phyloP scores from a whole-genome alignment of 2,329 filamentous ascomycete species.

The Plenodomus biglobosus region DNA sequence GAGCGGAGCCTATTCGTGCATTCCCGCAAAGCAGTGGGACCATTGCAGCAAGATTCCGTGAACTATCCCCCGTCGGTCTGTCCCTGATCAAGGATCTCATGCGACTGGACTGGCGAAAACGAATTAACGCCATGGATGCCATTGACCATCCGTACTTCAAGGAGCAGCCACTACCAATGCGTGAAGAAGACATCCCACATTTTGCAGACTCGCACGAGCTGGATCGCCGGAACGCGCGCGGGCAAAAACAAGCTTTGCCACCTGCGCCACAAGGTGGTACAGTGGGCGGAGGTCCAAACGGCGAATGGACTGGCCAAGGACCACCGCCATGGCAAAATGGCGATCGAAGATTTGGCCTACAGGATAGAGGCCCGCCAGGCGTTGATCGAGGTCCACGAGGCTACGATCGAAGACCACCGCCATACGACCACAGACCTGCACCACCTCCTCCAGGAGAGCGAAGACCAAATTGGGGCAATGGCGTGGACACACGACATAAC shows the following conservation, averaged over 20 bases:
- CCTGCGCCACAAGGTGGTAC: constrained; percentile 90
- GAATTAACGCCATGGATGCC: constrained; percentile 92
- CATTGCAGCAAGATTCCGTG: constrained; percentile 72
- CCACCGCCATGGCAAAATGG: constrained; percentile 43
- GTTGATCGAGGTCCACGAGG: constrained; percentile 35
- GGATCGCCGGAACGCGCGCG: constrained; percentile 88
- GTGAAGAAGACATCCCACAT: constrained; percentile 80
- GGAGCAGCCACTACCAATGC: constrained; percentile 73
- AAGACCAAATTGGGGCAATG: constrained; percentile 38
- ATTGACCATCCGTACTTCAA: constrained; percentile 91
- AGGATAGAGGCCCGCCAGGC: constrained; percentile 47
- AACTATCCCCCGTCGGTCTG: constrained; percentile 72
- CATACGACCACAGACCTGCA: constrained; percentile 35
- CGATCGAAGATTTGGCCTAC: constrained; percentile 36
- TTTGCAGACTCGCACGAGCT: constrained; percentile 97
- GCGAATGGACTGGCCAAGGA: constrained; percentile 58
- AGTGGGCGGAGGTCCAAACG: constrained; percentile 70
- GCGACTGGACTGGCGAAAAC: constrained; percentile 82
- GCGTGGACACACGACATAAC: constrained; percentile 22
- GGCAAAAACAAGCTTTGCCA: constrained; percentile 79
- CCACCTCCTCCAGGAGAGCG: constrained; percentile 39
- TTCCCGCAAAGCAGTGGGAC: constrained; percentile 65
- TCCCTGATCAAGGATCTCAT: constrained; percentile 80
- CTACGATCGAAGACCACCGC: constrained; percentile 31
- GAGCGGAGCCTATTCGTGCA: constrained; percentile 70